Evolutionary conservation across 345 rosid genomes (phyloP).

Genomic region (Acer saccharum): DNA sequence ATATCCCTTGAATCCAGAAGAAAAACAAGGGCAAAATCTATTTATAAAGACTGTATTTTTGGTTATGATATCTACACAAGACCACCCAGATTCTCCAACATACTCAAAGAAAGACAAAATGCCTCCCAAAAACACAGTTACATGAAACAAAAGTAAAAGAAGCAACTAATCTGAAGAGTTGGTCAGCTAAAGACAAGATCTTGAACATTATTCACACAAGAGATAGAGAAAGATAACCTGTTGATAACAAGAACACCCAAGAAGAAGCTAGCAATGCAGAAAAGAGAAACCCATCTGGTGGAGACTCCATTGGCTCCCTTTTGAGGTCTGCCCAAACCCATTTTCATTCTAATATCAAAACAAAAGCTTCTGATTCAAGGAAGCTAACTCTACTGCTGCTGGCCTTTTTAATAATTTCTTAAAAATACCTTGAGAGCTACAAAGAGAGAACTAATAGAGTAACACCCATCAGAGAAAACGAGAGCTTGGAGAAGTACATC

Average conservation of each 20-base stretch:
- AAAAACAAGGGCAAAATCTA: conserved; percentile 18
- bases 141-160: neutral
- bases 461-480: conserved; percentile 29
- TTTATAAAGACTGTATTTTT: conserved; percentile 14
- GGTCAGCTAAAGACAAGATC: conserved; percentile 44
- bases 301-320: conserved; percentile 62
- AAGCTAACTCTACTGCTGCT: conserved; percentile 28
- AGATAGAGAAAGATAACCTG: conserved; percentile 45
- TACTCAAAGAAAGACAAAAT: neutral
- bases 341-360: conserved; percentile 18
- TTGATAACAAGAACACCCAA: conserved; percentile 67
- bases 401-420: too few relatives aligned
- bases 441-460: conserved; percentile 10
- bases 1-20: conserved; percentile 17
- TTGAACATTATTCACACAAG: conserved; percentile 16
- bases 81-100: conserved; percentile 17
- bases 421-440: conserved; percentile 13
- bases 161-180: conserved; percentile 20
- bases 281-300: conserved; percentile 64
- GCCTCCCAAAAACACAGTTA: neutral
- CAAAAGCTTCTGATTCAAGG: conserved; percentile 32
- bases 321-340: conserved; percentile 67
- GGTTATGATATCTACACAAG: conserved; percentile 12
- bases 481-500: conserved; percentile 12
- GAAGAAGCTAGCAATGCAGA: conserved; percentile 77